These are phyloP conservation scores for Fusarium penzigii DNA, from an alignment of 2,329 filamentous ascomycete genomes.

Conservation along the genomic window DNA sequence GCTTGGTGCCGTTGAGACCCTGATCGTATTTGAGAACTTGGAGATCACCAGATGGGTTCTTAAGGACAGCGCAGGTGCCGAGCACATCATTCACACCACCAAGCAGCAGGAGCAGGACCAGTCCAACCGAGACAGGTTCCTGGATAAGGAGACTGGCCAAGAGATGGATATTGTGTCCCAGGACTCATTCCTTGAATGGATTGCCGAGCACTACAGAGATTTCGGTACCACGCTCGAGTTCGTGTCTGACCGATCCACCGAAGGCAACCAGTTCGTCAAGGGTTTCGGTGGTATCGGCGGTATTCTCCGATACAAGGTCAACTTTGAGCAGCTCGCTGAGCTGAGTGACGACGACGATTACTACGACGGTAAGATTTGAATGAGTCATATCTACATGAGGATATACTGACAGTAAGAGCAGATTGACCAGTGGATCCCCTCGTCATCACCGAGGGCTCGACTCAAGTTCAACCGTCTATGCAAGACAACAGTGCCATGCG, in stretches of 20 bases:
- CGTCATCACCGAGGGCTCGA: constrained; percentile 81
- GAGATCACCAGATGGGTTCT: constrained; percentile 91
- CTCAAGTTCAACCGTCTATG: constrained; percentile 59
- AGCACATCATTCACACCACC: constrained; percentile 81
- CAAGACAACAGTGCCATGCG: constrained; percentile 44
- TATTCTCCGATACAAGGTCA: constrained; percentile 98
- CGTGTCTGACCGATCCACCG: constrained; percentile 93
- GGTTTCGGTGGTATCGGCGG: constrained; percentile 98
- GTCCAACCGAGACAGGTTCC: constrained; percentile 75
- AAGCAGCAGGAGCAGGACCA: constrained; percentile 67
- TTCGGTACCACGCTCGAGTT: constrained; percentile 96
- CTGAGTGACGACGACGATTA: constrained; percentile 93
- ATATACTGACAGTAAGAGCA: constrained; percentile 33
- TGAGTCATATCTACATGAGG: background rate
- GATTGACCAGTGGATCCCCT: constrained; percentile 92
- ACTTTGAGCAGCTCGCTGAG: constrained; percentile 98
- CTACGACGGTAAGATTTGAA: constrained; percentile 61
- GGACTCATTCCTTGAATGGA: constrained; percentile 97
- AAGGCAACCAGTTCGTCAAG: constrained; percentile 99
- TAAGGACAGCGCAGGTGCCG: constrained; percentile 72
- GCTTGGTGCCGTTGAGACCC: constrained; percentile 87
- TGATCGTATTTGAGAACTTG: constrained; percentile 97
- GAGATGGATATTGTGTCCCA: constrained; percentile 95
- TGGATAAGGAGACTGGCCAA: constrained; percentile 92
- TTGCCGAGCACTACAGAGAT: constrained; percentile 97